Base-by-base conservation (phyloP, 805 yeast species). In the Candida alai region DNA sequence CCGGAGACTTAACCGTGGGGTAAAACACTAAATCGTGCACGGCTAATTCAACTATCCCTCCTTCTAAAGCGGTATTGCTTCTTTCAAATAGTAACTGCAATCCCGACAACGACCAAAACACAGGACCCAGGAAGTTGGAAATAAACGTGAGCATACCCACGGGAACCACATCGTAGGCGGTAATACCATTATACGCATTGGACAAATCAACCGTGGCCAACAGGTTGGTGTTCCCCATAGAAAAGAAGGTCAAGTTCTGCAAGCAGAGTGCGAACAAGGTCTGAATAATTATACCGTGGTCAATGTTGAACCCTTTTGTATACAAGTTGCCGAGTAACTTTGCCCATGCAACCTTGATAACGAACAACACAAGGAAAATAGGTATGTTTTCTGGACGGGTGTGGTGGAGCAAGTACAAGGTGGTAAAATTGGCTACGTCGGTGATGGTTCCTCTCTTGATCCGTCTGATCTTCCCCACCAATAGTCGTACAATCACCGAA, bases 221-320 rank as follows among this genome's bases (percentile, higher is more conserved):
- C 24, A 96, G 86, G 51, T 93, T 93, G 0, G 97, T 88, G 32
- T 85, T 86, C 0, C 97, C 97, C 54, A 83, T 70, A 14, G 85
- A 84, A 62, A 85, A 93, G 53, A 90, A 93, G 0, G 88, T 62
- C 26, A 87, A 63, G 45, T 86, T 80, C 52, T 87, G 94, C 31
- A 87, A 44, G 15, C 82, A 54, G 3, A 87, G 43, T 2, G 62
- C 59, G 38, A 71, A 57, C 3, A 65, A 27, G 0, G 72, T 39
- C 1, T 53, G 34, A 11, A 58, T 23, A 11, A 56, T n/a, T 1
- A 58, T 41, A 4, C 43, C 26, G n/a, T 41, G 48, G 34, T 51
- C 56, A 4, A 46, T 22, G 20, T 43, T 44, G 14, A 34, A 12
- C 11, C 24, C 21, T 10, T 31, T 43, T 5, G 28, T 18, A 5